Percentiles rank a stretch among this genome's conserved stretches.
phyloP scores from a whole-genome alignment of 2,329 filamentous ascomycete genomes.

The Fusarium abutilonis region DNA sequence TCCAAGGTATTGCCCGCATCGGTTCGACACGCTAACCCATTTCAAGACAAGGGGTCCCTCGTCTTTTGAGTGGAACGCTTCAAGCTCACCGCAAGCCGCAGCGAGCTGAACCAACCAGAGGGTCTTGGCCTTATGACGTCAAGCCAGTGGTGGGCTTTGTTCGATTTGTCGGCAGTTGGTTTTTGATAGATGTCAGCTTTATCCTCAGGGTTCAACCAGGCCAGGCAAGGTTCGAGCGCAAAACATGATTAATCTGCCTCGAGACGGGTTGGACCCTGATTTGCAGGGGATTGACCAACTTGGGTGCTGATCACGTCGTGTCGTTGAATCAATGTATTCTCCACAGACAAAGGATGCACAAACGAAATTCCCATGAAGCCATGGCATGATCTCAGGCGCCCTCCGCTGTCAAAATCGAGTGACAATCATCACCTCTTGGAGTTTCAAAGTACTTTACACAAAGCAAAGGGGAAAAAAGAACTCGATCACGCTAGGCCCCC shows the following conservation, averaged over 20 bases:
- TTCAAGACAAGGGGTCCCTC: conserved; percentile 27
- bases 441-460: conserved; percentile 15
- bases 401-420: conserved; percentile 15
- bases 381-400: conserved; percentile 42
- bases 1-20: conserved; percentile 36
- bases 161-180: conserved; percentile 32
- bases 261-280: conserved; percentile 40
- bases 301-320: conserved; percentile 11
- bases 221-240: not conserved
- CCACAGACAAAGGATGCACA: conserved; percentile 14
- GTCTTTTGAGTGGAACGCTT: conserved; percentile 26
- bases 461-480: conserved; percentile 32
- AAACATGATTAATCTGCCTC: not conserved
- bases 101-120: conserved; percentile 30
- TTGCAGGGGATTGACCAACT: conserved; percentile 19
- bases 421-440: conserved; percentile 12
- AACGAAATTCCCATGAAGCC: conserved; percentile 19
- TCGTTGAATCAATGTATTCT: conserved; percentile 17
- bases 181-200: conserved; percentile 9
- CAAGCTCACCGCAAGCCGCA: conserved; percentile 36
- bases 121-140: conserved; percentile 39
- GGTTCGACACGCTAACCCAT: conserved; percentile 36
- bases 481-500: conserved; percentile 26
- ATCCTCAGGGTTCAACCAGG: conserved; percentile 16
- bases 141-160: conserved; percentile 22